Conservation (phyloP, 1,139 yeast genomes). For the Candida sp. region DNA sequence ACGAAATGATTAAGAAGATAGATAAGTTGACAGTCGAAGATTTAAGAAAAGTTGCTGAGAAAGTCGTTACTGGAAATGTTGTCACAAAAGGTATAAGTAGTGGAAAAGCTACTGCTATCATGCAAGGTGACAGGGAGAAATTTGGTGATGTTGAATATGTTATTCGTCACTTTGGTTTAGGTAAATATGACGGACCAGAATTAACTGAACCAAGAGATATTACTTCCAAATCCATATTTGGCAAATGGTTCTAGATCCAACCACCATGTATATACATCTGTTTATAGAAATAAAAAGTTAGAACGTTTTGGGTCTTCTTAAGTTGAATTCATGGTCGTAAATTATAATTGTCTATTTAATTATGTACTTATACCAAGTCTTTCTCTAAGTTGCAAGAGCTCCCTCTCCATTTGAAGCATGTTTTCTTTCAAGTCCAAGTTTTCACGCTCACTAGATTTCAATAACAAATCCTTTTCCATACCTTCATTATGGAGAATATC, state of each 20-base stretch:
- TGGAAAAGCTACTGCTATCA: slow-evolving; percentile 76
- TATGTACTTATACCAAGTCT: slow-evolving; percentile 15
- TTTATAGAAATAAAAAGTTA: background rate
- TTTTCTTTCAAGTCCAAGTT: slow-evolving; percentile 50
- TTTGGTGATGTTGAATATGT: slow-evolving; percentile 82
- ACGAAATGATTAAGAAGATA: slow-evolving; percentile 80
- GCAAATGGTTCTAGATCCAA: slow-evolving; percentile 18
- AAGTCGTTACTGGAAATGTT: slow-evolving; percentile 68
- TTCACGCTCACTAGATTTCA: slow-evolving; percentile 33
- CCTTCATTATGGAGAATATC: slow-evolving; percentile 34
- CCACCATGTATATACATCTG: slow-evolving; percentile 2
- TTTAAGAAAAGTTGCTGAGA: slow-evolving; percentile 69
- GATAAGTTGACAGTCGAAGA: slow-evolving; percentile 65
- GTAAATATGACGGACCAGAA: slow-evolving; percentile 30
- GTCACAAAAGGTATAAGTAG: slow-evolving; percentile 47
- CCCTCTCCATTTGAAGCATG: slow-evolving; percentile 57
- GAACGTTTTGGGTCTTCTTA: too few species aligned
- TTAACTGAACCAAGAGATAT: slow-evolving; percentile 28
- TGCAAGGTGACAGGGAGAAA: slow-evolving; percentile 82
- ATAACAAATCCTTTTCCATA: slow-evolving; percentile 39
- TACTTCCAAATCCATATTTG: slow-evolving; percentile 8
- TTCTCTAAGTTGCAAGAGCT: slow-evolving; percentile 60
- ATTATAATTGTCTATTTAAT: background rate
- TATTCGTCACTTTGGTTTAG: slow-evolving; percentile 71
- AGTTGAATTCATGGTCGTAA: too few species aligned